Conservation (phyloP, 2,329 filamentous ascomycete species). For the Phaeosphaeriaceae sp. region DNA sequence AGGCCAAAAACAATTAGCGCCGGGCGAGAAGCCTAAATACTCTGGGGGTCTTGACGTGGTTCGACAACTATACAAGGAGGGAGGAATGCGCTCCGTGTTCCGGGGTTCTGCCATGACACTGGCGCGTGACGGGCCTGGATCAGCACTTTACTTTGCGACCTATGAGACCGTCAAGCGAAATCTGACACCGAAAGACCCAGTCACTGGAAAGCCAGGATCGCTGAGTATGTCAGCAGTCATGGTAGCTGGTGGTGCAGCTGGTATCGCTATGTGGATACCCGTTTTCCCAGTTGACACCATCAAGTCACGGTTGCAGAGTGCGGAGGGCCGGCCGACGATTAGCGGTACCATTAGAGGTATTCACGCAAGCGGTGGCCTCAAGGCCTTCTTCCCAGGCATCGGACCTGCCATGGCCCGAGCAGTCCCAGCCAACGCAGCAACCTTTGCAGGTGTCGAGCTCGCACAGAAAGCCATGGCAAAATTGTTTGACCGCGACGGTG, state of each 20-base stretch:
- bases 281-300: constrained; percentile 98
- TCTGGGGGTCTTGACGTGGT: constrained; percentile 88
- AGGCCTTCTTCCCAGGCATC: constrained; percentile 97
- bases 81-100: constrained; percentile 90
- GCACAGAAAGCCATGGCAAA: constrained; percentile 85
- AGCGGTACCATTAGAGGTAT: constrained; percentile 80
- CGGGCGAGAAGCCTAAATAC: constrained; percentile 93
- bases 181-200: constrained; percentile 82
- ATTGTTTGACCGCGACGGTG: constrained; percentile 63
- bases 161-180: constrained; percentile 94
- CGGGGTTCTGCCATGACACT: constrained; percentile 89
- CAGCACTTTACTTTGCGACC: constrained; percentile 93
- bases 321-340: constrained; percentile 83
- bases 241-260: constrained; percentile 85
- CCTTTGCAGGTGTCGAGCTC: constrained; percentile 86
- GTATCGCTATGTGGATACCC: constrained; percentile 98
- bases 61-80: constrained; percentile 88
- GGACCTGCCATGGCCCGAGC: constrained; percentile 91
- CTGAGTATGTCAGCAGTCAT: constrained; percentile 84
- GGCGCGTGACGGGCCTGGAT: constrained; percentile 90
- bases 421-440: constrained; percentile 95
- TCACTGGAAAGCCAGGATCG: constrained; percentile 74
- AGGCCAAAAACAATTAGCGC: constrained; percentile 83
- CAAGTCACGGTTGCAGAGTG: constrained; percentile 92
- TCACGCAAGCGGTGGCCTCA: constrained; percentile 82